Base-by-base conservation (phyloP, 495 filamentous ascomycete species). In the Penicillium steckii region DNA sequence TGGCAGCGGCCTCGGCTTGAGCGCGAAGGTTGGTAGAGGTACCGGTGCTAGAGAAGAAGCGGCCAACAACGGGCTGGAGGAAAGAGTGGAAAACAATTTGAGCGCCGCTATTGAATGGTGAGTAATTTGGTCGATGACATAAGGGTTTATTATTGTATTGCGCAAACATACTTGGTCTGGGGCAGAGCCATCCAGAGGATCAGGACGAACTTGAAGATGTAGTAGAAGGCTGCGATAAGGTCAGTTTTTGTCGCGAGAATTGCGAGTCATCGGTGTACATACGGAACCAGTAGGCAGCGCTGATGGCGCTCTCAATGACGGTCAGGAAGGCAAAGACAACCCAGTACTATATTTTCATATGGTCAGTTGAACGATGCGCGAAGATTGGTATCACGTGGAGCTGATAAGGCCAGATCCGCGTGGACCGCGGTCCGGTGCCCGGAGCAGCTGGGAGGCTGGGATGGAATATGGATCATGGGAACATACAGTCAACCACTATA, bases 251-350 rank as follows among this genome's bases (percentile, higher is more conserved):
- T 32, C 5, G 2, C 8, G 19, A 13, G 0, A 26, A 24, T 24
- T 21, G 8, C n/a, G 8, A 18, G 19, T n/a, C 15, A 40, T 7
- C n/a, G n/a, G 23, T 56, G 23, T 22, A 75, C 81, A 57, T 80
- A 86, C 83, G 94, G 80, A 99, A 93, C 94, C 94, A 99, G 82
- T 99, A 99, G 38, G 95, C 89, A 52, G 95, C 91, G 72, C 80
- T 94, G 66, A 99, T 77, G 48, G 88, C 83, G 65, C 90, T 95
- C 84, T 99, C 94, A 70, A 97, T 59, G 25, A 97, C 90, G 48
- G 89, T 92, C 76, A 97, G 84, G 76, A 95, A 90, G 53, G 90
- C 83, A 66, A 91, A 97, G 29, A 95, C 89, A 53, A 98, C 90
- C 94, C 94, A 98, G 80, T 98, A 97, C 90, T 95, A 67, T 25